Evolutionary conservation across 2,329 filamentous ascomycete species (phyloP).

Genomic region (Fusarium chaquense): DNA sequence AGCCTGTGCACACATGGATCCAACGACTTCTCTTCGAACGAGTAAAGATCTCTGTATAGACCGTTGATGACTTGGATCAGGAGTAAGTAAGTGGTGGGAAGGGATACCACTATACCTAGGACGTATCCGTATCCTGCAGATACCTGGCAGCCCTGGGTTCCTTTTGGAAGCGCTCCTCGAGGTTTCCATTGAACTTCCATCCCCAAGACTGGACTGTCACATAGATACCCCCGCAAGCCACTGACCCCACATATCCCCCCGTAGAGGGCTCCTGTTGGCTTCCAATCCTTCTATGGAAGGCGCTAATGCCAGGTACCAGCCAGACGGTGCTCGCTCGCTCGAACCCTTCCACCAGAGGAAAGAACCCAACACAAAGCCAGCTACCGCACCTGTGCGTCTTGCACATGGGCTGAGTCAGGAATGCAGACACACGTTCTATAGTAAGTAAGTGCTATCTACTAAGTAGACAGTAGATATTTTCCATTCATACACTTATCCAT

Average conservation of each 20-base stretch:
- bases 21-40: neutral
- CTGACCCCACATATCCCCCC: conserved; percentile 30
- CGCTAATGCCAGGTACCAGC: conserved; percentile 47
- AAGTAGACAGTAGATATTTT: neutral
- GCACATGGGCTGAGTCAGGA: conserved; percentile 1
- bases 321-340: conserved; percentile 33
- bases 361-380: conserved; percentile 25
- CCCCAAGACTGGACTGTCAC: conserved; percentile 28
- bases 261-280: conserved; percentile 24
- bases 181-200: conserved; percentile 11
- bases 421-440: neutral
- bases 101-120: too few relatives aligned
- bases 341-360: conserved; percentile 25
- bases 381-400: conserved; percentile 20
- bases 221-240: conserved; percentile 34
- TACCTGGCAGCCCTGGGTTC: neutral
- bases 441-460: neutral
- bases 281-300: conserved; percentile 30
- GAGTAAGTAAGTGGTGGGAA: neutral
- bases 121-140: conserved; percentile 27
- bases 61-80: neutral
- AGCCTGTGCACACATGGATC: neutral
- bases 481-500: neutral
- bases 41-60: neutral
- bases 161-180: neutral